Conservation (phyloP, 1,139 yeast species). For the Candida frijolesensis region DNA sequence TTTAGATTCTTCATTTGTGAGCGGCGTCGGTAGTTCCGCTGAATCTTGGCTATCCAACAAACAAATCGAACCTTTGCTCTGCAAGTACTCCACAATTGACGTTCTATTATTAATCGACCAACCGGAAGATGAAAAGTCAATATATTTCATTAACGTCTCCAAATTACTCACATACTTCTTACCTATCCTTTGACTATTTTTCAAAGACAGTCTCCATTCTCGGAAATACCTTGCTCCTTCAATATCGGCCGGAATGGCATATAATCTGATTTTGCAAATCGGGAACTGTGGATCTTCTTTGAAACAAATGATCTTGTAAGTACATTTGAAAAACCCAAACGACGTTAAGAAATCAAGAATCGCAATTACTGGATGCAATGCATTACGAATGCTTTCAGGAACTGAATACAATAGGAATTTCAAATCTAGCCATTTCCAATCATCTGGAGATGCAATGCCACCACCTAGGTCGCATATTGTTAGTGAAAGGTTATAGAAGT, state of each 20-base stretch:
- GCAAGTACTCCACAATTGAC: not conserved
- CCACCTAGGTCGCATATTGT: slow-evolving; percentile 30
- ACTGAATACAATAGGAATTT: slow-evolving; percentile 19
- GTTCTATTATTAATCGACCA: slow-evolving; percentile 38
- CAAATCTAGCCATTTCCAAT: slow-evolving; percentile 59
- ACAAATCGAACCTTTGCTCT: not conserved
- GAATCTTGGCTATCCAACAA: not conserved
- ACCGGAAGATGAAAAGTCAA: slow-evolving; percentile 17
- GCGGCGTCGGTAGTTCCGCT: not conserved
- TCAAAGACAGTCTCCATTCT: slow-evolving; percentile 30
- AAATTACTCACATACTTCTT: slow-evolving; percentile 27
- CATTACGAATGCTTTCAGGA: not conserved
- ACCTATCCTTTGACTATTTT: slow-evolving; percentile 22
- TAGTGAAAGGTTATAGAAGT: slow-evolving; percentile 42
- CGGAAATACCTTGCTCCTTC: slow-evolving; percentile 34
- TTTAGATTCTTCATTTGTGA: slow-evolving; percentile 5
- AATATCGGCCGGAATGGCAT: slow-evolving; percentile 50
- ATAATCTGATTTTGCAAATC: slow-evolving; percentile 46
- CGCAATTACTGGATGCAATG: slow-evolving; percentile 18
- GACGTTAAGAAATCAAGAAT: slow-evolving; percentile 44
- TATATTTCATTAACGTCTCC: slow-evolving; percentile 27
- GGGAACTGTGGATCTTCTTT: slow-evolving; percentile 6
- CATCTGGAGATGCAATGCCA: slow-evolving; percentile 19
- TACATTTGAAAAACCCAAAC: slow-evolving; percentile 44
- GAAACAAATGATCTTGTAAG: slow-evolving; percentile 34